These are phyloP conservation scores for Microcyclospora pomicola DNA, from an alignment of 2,329 filamentous ascomycete species.

Conservation along the genomic window DNA sequence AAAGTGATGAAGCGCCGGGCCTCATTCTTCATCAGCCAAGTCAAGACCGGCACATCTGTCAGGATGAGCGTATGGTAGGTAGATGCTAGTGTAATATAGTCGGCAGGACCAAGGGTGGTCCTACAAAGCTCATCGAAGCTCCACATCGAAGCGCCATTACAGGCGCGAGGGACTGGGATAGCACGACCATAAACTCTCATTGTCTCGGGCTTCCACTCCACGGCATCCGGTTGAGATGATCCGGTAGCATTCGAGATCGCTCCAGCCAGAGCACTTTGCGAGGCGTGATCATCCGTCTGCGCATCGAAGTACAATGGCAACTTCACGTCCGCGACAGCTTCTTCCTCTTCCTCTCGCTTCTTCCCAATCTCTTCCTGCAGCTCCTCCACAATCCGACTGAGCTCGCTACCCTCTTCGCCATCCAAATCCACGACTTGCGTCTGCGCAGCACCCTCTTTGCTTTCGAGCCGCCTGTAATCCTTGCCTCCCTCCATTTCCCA, in stretches of 20 bases:
- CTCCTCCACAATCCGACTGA: conserved; percentile 2
- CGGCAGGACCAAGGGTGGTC: conserved; percentile 55
- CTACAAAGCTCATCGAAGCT: conserved; percentile 55
- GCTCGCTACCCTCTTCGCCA: conserved; percentile 14
- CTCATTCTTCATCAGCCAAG: conserved; percentile 60
- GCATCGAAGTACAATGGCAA: conserved; percentile 2
- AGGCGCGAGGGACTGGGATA: conserved; percentile 44
- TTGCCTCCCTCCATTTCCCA: conserved; percentile 68
- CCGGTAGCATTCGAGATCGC: neutral
- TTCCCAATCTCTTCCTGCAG: neutral
- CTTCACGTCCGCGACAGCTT: neutral
- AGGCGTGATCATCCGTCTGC: neutral
- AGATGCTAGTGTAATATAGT: conserved; percentile 70
- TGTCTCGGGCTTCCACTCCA: conserved; percentile 30
- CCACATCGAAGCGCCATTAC: conserved; percentile 48
- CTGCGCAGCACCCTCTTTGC: conserved; percentile 16
- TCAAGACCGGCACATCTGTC: conserved; percentile 54
- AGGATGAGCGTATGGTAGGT: conserved; percentile 67
- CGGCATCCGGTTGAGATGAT: neutral
- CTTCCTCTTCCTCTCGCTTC: neutral
- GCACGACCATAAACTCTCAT: conserved; percentile 49
- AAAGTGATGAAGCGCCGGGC: conserved; percentile 68
- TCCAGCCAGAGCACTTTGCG: neutral
- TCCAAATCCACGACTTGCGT: conserved; percentile 10
- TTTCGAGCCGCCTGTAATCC: conserved; percentile 53